Evolutionary conservation across 2,329 filamentous ascomycete species (phyloP).

Genomic region (Ceratocystis harringtonii): DNA sequence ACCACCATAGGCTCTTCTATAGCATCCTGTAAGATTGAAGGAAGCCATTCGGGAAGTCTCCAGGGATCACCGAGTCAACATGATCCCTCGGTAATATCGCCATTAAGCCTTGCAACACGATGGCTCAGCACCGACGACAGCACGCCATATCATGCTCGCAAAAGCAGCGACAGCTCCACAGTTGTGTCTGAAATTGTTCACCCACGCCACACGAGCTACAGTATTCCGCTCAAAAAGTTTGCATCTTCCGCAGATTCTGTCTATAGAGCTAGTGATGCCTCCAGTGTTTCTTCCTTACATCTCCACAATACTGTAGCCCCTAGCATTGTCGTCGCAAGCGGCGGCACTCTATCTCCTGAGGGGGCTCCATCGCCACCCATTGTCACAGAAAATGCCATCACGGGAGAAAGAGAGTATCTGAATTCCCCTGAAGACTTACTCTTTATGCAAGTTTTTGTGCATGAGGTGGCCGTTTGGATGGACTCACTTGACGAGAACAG

Average conservation of each 20-base stretch:
- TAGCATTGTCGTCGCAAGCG: slow-evolving; percentile 13
- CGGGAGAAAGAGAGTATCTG: slow-evolving; percentile 44
- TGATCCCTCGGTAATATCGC: slow-evolving; percentile 6
- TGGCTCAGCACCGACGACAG: slow-evolving; percentile 12
- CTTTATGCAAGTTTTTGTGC: slow-evolving; percentile 87
- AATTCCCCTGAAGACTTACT: slow-evolving; percentile 61
- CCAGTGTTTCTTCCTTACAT: slow-evolving; percentile 28
- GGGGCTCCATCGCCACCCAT: slow-evolving; percentile 29
- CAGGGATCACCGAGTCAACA: slow-evolving; percentile 12
- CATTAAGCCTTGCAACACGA: slow-evolving; percentile 10
- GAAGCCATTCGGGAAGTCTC: background rate
- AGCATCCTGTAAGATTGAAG: slow-evolving; percentile 3
- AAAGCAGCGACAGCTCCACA: background rate
- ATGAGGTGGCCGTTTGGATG: slow-evolving; percentile 88
- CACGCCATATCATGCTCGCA: background rate
- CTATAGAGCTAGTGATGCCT: slow-evolving; percentile 26
- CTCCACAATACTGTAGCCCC: slow-evolving; percentile 22
- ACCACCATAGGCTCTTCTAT: slow-evolving; percentile 18
- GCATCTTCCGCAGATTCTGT: background rate
- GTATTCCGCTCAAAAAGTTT: slow-evolving; percentile 2
- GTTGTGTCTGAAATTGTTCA: background rate
- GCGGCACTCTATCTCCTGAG: slow-evolving; percentile 20
- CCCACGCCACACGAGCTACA: background rate
- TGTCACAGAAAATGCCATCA: slow-evolving; percentile 23
- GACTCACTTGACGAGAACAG: slow-evolving; percentile 75